Base-by-base conservation (phyloP, 345 rosid species). In the Gossypium arboreum region DNA sequence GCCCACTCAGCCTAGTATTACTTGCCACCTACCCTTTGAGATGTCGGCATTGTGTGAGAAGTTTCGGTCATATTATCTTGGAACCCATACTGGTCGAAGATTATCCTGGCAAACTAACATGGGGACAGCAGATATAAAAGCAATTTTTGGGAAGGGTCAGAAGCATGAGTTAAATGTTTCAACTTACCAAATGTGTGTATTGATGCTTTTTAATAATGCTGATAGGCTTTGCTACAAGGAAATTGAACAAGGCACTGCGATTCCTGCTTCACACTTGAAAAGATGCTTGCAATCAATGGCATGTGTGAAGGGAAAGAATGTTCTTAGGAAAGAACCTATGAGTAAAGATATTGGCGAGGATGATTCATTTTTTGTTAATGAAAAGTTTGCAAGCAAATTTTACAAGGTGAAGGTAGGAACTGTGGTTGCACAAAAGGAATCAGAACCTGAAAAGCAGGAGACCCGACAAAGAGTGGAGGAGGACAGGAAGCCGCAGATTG, bases 341-440 rank as follows among this genome's bases (percentile, higher is more conserved):
- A 93, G 98, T 77, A 95, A 93, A 77, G 97, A 95, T 74, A 90
- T 95, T 48, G 94, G 86, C 12, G 97, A 95, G 83, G 96, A 93
- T 68, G 99, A 95, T 82, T 80, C 79, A 0, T 95, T 95, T 76
- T 81, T 84, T 22, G 96, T 93, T 18, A 95, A 95, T 76, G 98
- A 93, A 78, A 95, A 95, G 85, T 95, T 95, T 83, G 70, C 91
- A 0, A 90, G 97, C 86, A 93, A 93, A 83, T 93, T 95, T 78
- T 91, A 90, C 68, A 95, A 93, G 83, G 99, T 95, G 77, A 95
- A 95, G 91, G 91, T 95, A 43, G 98, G 99, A 75, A 95, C 98
- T 0, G 99, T 95, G 73, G 98, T 90, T 72, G 99, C 99, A 0
- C 98, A 92, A 22, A 94, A 92, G 86, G 99, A 95, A 77, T 86